Evolutionary conservation across 345 rosid species (phyloP), one percentile per base, ranked within the genome.

Genomic region (Viola odorata): DNA sequence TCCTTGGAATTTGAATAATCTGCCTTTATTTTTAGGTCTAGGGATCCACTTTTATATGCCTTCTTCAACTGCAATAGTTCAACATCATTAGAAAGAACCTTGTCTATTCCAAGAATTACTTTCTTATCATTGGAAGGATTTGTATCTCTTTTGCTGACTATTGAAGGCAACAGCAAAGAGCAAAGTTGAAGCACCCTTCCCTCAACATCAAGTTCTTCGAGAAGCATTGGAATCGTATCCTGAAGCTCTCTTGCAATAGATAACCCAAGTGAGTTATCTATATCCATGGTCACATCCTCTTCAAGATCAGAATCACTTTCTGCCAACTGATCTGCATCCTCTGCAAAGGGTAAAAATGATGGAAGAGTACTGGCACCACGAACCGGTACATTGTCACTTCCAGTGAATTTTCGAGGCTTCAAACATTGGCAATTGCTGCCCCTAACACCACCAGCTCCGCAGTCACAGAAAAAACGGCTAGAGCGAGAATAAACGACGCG

Each of bases 401-500:
- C 89, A 67, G 77, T 84, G 73, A 80, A 84, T 78, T 94, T 88
- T 42, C 97, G 91, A 61, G 97, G 96, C 79, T 94, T 94, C 84
- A 90, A 79, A 77, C 99, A 90, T 65, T 88, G 97, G 64, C 99
- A 94, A 80, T 75, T 88, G 83, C 91, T 86, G 58, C 99, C 96
- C 78, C 94, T 86, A 63, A 88, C 97, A 75, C 99, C 99, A 57
- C 97, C 99, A 8, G 97, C 99, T 80, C 99, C 99, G 74, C 99
- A 94, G 77, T 94, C 99, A 40, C 99, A 94, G 73, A 94, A 94
- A 73, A 94, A 94, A 3, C 99, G 82, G 78, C 99, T 94, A 13
- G 85, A 83, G 53, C 99, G 85, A 76, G 99, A 94, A 77, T 94
- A 94, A 66, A 90, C 99, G 74, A 94, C 99, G 73, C 92, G 97